Percentiles rank a stretch among this genome's conserved stretches.
Conservation (phyloP, 2,329 filamentous ascomycete species). For the Fusarium subtropicale region DNA sequence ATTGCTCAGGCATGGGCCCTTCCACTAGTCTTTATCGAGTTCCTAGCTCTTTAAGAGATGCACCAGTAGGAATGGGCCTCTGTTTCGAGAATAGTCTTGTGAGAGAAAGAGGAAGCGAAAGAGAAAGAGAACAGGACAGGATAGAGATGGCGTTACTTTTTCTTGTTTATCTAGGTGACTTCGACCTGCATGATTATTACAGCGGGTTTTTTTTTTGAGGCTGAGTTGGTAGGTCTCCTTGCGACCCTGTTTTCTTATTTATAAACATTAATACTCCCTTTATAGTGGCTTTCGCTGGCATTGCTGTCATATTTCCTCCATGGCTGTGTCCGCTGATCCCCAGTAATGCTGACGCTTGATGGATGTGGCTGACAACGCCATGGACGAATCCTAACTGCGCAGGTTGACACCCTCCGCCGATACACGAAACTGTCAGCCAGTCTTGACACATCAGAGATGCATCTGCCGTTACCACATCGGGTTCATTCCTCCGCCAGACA, state of each 20-base stretch:
- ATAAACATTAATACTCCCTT: slow-evolving; percentile 11
- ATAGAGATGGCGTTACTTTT: slow-evolving; percentile 2
- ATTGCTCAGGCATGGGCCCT: slow-evolving; percentile 29
- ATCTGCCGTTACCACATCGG: slow-evolving; percentile 4
- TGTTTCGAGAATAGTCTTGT: slow-evolving; percentile 21
- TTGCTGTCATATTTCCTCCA: slow-evolving; percentile 6
- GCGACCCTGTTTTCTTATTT: slow-evolving; percentile 6
- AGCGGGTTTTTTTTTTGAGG: neutral
- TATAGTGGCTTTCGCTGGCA: slow-evolving; percentile 1
- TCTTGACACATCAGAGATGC: slow-evolving; percentile 10
- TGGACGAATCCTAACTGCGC: slow-evolving; percentile 4
- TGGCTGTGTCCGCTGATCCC: slow-evolving; percentile 33
- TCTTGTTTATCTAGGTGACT: neutral
- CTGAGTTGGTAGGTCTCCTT: slow-evolving; percentile 4
- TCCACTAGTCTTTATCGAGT: slow-evolving; percentile 27
- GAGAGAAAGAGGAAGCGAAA: neutral
- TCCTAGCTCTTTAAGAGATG: slow-evolving; percentile 4
- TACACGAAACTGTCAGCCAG: neutral
- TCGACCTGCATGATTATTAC: neutral
- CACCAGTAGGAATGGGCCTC: slow-evolving; percentile 22
- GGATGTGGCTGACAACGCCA: slow-evolving; percentile 32
- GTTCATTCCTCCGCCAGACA: slow-evolving; percentile 3
- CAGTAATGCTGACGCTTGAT: slow-evolving; percentile 33
- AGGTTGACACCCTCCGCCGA: slow-evolving; percentile 13
- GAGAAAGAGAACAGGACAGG: neutral